Conservation (phyloP, 352 stramenopile genomes). For the Thalassiosira livingstoniorum region DNA sequence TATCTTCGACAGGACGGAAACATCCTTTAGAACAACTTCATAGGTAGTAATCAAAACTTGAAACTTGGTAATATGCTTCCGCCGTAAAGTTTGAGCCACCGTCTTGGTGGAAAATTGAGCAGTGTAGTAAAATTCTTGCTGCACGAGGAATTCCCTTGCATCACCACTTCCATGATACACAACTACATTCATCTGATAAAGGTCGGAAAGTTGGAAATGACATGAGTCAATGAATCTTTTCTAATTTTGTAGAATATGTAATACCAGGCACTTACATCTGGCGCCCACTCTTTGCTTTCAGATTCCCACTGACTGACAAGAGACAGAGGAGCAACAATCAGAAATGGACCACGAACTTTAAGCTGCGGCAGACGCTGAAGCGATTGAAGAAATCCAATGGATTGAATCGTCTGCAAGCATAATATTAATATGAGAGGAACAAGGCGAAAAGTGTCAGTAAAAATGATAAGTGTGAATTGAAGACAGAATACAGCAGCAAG, state of each 20-base stretch:
- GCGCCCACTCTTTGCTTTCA: constrained; percentile 86
- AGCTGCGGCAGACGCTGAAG: constrained; percentile 92
- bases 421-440: constrained; percentile 25
- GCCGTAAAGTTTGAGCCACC: constrained; percentile 74
- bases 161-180: constrained; percentile 87
- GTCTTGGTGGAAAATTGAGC: constrained; percentile 82
- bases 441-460: background rate
- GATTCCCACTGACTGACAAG: constrained; percentile 98
- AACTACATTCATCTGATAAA: constrained; percentile 84
- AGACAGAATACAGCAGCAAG: constrained; percentile 15
- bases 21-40: constrained; percentile 96
- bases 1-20: constrained; percentile 91
- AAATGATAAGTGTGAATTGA: background rate
- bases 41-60: constrained; percentile 99
- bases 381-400: constrained; percentile 94
- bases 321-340: constrained; percentile 97
- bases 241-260: too few relatives aligned
- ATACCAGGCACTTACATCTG: too few relatives aligned
- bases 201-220: too few relatives aligned
- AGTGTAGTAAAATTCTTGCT: constrained; percentile 98
- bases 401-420: constrained; percentile 90
- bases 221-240: too few relatives aligned
- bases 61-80: constrained; percentile 91
- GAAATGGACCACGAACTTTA: constrained; percentile 92
- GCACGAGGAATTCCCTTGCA: constrained; percentile 94